Evolutionary conservation across 305 asterid genomes (phyloP).

Genomic region (Petunia hybrid): DNA sequence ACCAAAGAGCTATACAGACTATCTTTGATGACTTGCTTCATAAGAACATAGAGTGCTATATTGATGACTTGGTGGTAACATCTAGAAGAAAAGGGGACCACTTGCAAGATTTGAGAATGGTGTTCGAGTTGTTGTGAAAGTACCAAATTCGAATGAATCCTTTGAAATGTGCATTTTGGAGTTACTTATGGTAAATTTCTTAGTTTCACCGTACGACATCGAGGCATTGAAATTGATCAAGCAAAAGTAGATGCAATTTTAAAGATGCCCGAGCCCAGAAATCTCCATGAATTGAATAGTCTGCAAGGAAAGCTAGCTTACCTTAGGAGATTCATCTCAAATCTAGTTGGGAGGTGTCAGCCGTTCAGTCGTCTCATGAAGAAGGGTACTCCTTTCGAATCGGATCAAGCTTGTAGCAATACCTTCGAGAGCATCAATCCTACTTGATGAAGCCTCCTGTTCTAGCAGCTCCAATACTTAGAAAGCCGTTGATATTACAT

Average conservation of each 20-base stretch:
- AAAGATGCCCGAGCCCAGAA: too few species aligned
- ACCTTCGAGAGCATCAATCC: neutral
- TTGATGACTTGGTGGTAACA: constrained; percentile 19
- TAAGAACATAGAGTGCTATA: neutral
- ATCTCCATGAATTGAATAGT: neutral
- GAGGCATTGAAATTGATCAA: too few species aligned
- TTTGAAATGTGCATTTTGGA: neutral
- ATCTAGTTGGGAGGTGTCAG: neutral
- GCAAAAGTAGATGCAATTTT: too few species aligned
- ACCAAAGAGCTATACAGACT: neutral
- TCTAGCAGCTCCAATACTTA: too few species aligned
- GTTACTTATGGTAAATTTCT: neutral
- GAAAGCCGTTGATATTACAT: too few species aligned
- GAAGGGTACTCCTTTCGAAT: neutral
- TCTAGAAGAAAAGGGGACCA: neutral
- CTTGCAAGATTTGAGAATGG: neutral
- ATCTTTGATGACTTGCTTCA: neutral
- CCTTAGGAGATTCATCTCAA: too few species aligned
- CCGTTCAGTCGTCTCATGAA: neutral
- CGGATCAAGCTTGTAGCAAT: neutral
- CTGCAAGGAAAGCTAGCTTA: neutral
- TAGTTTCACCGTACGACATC: neutral
- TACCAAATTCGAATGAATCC: neutral
- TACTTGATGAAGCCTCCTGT: too few species aligned
- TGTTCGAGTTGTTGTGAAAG: neutral